Percentiles rank a stretch among this genome's conserved stretches.
phyloP scores from a whole-genome alignment of 768 basidiomycete species.

The Tulasnella sp. region DNA sequence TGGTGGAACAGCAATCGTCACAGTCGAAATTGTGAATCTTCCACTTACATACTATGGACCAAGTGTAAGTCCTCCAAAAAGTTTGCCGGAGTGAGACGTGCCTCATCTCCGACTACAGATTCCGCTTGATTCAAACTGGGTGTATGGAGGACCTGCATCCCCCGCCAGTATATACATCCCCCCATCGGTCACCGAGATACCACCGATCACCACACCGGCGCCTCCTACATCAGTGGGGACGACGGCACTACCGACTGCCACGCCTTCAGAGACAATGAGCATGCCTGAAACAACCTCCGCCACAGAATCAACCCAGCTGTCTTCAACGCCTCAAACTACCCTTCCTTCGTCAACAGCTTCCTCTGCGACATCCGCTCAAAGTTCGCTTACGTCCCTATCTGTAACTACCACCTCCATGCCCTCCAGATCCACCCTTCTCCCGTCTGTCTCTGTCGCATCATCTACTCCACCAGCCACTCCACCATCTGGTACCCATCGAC shows the following conservation, averaged over 20 bases:
- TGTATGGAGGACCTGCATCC: constrained; percentile 59
- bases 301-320: too few species aligned
- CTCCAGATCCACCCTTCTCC: background rate
- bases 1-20: constrained; percentile 9
- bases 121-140: constrained; percentile 58
- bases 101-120: constrained; percentile 37
- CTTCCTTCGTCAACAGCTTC: too few species aligned
- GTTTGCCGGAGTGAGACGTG: background rate
- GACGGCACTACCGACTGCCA: background rate
- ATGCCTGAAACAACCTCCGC: too few species aligned
- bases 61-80: constrained; percentile 41
- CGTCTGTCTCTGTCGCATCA: constrained; percentile 14
- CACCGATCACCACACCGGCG: constrained; percentile 17
- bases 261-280: too few species aligned
- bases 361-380: too few species aligned
- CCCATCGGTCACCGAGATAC: background rate
- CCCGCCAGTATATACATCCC: constrained; percentile 27
- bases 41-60: constrained; percentile 77
- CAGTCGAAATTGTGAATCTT: constrained; percentile 44
- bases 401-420: background rate
- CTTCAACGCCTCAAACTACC: too few species aligned
- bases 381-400: constrained; percentile 19
- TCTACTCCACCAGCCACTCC: constrained; percentile 22
- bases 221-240: background rate
- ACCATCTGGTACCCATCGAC: constrained; percentile 6